Conservation (phyloP, 768 basidiomycete genomes). For the Boletus bicolor region DNA sequence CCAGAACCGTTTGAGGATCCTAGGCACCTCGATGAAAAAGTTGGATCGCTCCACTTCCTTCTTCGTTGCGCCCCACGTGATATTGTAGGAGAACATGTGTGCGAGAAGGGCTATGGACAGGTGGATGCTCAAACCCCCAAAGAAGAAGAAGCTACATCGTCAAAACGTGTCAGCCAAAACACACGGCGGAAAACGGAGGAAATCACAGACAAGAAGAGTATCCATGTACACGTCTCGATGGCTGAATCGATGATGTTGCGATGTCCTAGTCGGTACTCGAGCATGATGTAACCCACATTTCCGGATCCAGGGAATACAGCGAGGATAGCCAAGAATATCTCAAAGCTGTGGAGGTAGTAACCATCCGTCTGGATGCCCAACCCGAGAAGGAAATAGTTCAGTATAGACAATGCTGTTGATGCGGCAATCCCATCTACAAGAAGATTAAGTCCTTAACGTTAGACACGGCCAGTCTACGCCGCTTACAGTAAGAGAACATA, state of each 20-base stretch:
- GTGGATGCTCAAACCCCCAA: slow-evolving; percentile 53
- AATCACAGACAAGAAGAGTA: slow-evolving; percentile 35
- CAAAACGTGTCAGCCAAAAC: neutral
- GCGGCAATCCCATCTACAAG: slow-evolving; percentile 55
- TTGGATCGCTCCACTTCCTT: slow-evolving; percentile 89
- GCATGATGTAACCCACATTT: slow-evolving; percentile 63
- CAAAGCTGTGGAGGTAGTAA: slow-evolving; percentile 76
- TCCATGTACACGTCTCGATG: slow-evolving; percentile 25
- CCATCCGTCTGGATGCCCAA: slow-evolving; percentile 70
- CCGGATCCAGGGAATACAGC: slow-evolving; percentile 74
- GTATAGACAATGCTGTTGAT: slow-evolving; percentile 54
- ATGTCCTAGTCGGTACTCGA: slow-evolving; percentile 69
- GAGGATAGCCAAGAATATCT: slow-evolving; percentile 72
- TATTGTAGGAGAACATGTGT: slow-evolving; percentile 59
- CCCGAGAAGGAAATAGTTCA: slow-evolving; percentile 76
- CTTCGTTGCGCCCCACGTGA: slow-evolving; percentile 57
- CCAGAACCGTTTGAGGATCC: slow-evolving; percentile 79
- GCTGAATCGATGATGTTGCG: slow-evolving; percentile 13
- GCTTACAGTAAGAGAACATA: slow-evolving; percentile 53
- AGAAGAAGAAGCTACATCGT: slow-evolving; percentile 45
- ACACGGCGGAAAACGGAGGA: no score
- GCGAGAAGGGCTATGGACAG: slow-evolving; percentile 51
- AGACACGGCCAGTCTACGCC: slow-evolving; percentile 1
- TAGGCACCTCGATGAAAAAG: slow-evolving; percentile 87
- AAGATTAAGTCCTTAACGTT: neutral